phyloP scores from a whole-genome alignment of 2,329 filamentous ascomycete genomes.

The Byssothecium circinans region DNA sequence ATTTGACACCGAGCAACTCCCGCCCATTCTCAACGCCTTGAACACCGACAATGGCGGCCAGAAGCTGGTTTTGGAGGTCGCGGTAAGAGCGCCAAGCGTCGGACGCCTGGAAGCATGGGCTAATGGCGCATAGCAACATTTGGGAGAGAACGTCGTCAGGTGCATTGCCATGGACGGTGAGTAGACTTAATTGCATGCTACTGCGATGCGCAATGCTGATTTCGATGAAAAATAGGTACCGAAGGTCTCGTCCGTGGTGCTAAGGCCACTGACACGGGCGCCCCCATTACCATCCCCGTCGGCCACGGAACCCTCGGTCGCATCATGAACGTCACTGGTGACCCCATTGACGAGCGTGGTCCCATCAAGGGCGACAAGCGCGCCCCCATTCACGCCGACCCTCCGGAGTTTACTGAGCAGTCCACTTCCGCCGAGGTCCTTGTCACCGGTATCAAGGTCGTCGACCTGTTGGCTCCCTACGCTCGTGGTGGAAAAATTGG shows the following conservation, averaged over 20 bases:
- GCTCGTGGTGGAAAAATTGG: conserved; percentile 99
- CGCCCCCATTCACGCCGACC: conserved; percentile 90
- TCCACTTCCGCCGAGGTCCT: conserved; percentile 95
- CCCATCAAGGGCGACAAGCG: conserved; percentile 92
- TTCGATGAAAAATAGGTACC: conserved; percentile 68
- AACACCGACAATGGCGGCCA: conserved; percentile 87
- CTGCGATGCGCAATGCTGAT: conserved; percentile 20
- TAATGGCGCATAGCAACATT: conserved; percentile 76
- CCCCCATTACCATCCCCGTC: conserved; percentile 95
- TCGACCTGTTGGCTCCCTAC: conserved; percentile 97
- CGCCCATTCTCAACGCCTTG: conserved; percentile 96
- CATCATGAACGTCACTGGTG: conserved; percentile 99
- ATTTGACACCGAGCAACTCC: conserved; percentile 92
- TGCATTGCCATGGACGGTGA: conserved; percentile 99
- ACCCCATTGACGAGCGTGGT: conserved; percentile 99
- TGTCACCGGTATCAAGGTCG: conserved; percentile 99
- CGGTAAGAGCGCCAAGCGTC: conserved; percentile 64
- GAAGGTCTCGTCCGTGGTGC: conserved; percentile 97
- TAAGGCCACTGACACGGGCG: conserved; percentile 82
- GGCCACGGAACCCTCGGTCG: conserved; percentile 91
- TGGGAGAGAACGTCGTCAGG: conserved; percentile 98
- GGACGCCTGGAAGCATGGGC: conserved; percentile 24
- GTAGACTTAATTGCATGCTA: conserved; percentile 27
- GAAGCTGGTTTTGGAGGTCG: conserved; percentile 94
- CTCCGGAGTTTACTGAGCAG: conserved; percentile 91